Evolutionary conservation across 805 yeast species (phyloP), one percentile per base, ranked within the genome.

Genomic region (Nakazawaea pomicola): DNA sequence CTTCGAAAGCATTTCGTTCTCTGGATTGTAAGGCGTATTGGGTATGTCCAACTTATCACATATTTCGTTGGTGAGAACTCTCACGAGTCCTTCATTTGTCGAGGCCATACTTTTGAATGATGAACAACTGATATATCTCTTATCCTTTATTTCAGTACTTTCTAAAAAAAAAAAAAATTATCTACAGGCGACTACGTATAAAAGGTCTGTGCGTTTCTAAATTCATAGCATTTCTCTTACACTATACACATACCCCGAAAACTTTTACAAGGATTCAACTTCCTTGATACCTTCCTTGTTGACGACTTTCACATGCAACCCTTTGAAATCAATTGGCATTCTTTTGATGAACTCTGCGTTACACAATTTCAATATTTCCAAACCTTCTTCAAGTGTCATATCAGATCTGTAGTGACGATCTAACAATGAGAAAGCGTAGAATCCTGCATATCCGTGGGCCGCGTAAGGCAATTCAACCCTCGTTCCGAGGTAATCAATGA

Each of bases 381-480:
- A 57, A 2, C 97, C 99, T 46, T 88, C 91, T 29, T 80, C 87
- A 30, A 76, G 61, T 6, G 75, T 67, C 80, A 90, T 76, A 52
- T 80, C 90, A 32, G 79, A 71, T 58, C 81, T 75, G 65, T 90
- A 89, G 64, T 89, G 96, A 52, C 83, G 89, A 67, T 93, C 99
- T 50, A 93, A 71, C 49, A 91, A 67, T 2, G 98, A 85, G 61
- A 88, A 74, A 24, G 95, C 80, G 61, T 93, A 93, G 64, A 91
- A 93, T 1, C 95, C 95, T n/a, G 98, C 95, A 57, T 93, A 93
- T 10, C 99, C 99, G 60, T 93, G 99, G 2, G 98, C 98, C 14
- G 95, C 96, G 58, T 93, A 93, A 12, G 99, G 98, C 45, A 93
- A 70, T 46, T 82, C 87, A 12, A 82, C 95, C 50, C 82, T 78